These are phyloP conservation scores for Zymoseptoria crescenta DNA, from an alignment of 2,329 filamentous ascomycete species.

Conservation along the genomic window DNA sequence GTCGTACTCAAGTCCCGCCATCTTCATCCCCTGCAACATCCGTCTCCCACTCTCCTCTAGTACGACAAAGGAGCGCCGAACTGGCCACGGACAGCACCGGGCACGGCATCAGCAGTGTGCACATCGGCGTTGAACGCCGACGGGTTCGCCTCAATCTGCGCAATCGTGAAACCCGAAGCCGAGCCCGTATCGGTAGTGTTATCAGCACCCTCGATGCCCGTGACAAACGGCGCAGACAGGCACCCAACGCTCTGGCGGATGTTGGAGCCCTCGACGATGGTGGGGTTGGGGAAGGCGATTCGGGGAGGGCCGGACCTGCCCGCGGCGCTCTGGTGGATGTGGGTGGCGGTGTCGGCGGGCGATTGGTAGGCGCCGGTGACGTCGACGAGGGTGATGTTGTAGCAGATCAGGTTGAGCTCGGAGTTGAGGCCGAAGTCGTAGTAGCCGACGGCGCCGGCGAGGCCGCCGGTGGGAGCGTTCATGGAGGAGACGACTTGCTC, in stretches of 20 bases:
- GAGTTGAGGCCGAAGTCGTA: constrained; percentile 50
- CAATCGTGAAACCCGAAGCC: constrained; percentile 40
- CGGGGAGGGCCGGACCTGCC: constrained; percentile 46
- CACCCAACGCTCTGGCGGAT: constrained; percentile 37
- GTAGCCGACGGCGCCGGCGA: constrained; percentile 39
- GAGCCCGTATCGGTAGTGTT: constrained; percentile 36
- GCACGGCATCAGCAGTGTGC: constrained; percentile 43
- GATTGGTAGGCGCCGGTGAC: constrained; percentile 47
- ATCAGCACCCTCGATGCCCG: constrained; percentile 30
- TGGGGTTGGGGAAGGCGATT: constrained; percentile 46
- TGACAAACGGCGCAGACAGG: constrained; percentile 38
- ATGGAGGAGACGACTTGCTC: constrained; percentile 32
- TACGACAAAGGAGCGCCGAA: constrained; percentile 21
- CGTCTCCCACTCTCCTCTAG: neutral
- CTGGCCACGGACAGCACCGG: constrained; percentile 49
- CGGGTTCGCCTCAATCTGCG: constrained; percentile 46
- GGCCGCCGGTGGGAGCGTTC: neutral
- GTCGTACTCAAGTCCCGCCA: neutral
- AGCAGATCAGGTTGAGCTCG: constrained; percentile 38
- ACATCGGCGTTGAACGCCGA: constrained; percentile 46
- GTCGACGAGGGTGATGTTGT: constrained; percentile 44
- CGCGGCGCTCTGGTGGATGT: constrained; percentile 45
- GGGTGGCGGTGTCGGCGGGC: constrained; percentile 46
- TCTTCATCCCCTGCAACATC: neutral
- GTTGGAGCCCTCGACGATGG: constrained; percentile 28